Evolutionary conservation across 768 basidiomycete species (phyloP), one percentile per base, ranked within the genome.

Genomic region (Suillus variegatus): DNA sequence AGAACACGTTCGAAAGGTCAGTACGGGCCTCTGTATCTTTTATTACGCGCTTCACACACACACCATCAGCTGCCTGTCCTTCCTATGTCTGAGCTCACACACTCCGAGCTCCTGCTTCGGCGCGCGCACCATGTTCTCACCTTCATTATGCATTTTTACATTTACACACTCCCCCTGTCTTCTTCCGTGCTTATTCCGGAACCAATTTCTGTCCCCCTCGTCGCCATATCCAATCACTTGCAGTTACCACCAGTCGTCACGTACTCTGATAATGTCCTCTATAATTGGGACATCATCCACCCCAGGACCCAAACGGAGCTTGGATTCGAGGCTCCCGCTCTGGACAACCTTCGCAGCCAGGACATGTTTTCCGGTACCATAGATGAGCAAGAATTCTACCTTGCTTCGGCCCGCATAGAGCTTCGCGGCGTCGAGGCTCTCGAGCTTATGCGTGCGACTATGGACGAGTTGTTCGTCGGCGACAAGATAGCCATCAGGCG

Each of bases 181-280:
- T 75, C 76, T 3, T 80, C 84, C 4, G 81, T 92, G 40, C 74
- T 80, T 44, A 89, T 98, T 51, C 95, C 95, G 6, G 77, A 82
- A 0, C 78, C 88, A 0, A 77, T 98, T 61, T 83, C 92, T 10
- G 75, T 94, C 6, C 95, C 96, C 1, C 84, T 94, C 41, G 82
- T 95, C 22, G 82, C 86, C 64, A 84, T 94, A 18, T 92, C 86
- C 28, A 75, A 81, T 0, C 79, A 89, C 54, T 86, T 97, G 12
- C 88, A 91, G 63, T 79, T 97, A 2, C 95, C 96, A 0, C 94
- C 96, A 0, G 81, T 97, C 47, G 82, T 95, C 64, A 97, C 95
- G 4, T 97, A 95, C 74, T 90, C 95, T 12, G 95, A 97, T 74
- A 90, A 90, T 36, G 95, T 97, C 9, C 84, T 97, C 35, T 97